Evolutionary conservation across 495 filamentous ascomycete genomes (phyloP), one percentile per base, ranked within the genome.

Genomic region (Hyaloscypha variabilis): DNA sequence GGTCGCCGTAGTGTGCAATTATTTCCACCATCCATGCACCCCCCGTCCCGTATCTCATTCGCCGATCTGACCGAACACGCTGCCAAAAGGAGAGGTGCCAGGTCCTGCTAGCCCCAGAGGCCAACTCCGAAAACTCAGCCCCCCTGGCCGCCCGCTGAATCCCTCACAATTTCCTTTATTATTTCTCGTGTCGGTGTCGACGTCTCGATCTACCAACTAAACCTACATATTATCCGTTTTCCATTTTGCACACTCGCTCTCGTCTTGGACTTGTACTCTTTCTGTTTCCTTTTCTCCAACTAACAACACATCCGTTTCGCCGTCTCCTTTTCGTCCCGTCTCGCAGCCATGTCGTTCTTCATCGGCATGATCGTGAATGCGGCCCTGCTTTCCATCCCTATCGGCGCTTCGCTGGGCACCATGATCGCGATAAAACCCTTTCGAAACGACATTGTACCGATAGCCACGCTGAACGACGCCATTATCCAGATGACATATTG

Each of bases 361-460:
- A 25, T 80, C 19, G 68, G 72, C 65, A 66, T 75, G 55, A 58
- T 81, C 54, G 73, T 81, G 63, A 81, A 77, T 69, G 68, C 69
- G 11, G 58, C 67, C 62, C 74, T 81, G 8, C 56, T 79, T 42
- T 75, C 71, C 17, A 74, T 81, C 39, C 78, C 78, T 14, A 73
- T 80, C 58, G 78, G 76, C 17, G 72, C 70, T 23, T 74, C 75
- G 11, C 55, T 81, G 14, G 78, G 78, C 21, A 69, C 76, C 10
- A 63, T 79, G 8, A 61, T 79, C 19, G 78, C 77, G 6, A 76
- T 81, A 60, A 76, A 80, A 24, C 69, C 70, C n/a, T 73, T 77
- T 52, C 74, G 74, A 10, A 29, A 63, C 76, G 14, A 71, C 64
- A 29, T 71, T 73, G 34, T 57, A 8, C 54, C 54, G 6, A 2